phyloP scores from a whole-genome alignment of 345 rosid genomes.

The Murraya paniculata region DNA sequence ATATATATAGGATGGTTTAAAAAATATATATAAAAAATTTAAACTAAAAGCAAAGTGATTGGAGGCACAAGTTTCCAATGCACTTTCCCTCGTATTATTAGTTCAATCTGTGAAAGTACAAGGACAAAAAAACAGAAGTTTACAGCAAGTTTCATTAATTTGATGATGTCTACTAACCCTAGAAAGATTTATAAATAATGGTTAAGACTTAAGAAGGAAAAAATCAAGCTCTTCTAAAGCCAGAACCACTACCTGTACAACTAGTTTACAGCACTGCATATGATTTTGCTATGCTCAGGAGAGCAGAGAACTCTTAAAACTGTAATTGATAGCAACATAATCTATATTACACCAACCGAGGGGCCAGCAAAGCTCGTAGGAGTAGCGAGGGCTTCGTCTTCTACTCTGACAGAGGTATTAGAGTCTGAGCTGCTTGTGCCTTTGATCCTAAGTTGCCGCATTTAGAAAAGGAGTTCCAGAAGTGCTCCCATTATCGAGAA shows the following conservation, averaged over 20 bases:
- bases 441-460: constrained; percentile 32
- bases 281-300: background rate
- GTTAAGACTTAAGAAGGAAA: constrained; percentile 49
- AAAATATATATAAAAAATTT: no score
- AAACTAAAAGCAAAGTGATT: background rate
- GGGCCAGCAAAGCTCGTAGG: background rate
- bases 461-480: constrained; percentile 51
- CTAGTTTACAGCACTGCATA: background rate
- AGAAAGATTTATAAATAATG: constrained; percentile 1
- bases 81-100: background rate
- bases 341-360: background rate
- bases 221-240: constrained; percentile 27
- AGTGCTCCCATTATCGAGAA: constrained; percentile 57
- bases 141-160: background rate
- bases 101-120: background rate
- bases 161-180: background rate
- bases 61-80: background rate
- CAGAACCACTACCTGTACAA: constrained; percentile 18
- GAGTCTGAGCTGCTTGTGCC: background rate
- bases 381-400: background rate
- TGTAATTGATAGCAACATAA: background rate
- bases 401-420: background rate
- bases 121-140: background rate
- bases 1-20: background rate
- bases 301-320: background rate